Evolutionary conservation across 2,329 filamentous ascomycete species (phyloP).

Genomic region (Xylariales sp.): DNA sequence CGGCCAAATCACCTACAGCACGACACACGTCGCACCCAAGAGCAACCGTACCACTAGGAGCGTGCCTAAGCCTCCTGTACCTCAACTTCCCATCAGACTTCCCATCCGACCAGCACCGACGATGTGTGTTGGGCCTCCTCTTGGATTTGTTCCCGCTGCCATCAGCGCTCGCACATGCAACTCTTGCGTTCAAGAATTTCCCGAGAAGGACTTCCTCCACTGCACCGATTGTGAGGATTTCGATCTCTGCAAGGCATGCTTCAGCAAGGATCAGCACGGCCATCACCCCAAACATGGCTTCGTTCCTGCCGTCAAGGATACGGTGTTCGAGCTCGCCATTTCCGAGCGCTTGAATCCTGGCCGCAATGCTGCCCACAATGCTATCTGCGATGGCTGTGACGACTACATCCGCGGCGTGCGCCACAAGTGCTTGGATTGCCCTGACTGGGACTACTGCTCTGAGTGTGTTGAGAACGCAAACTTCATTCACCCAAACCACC

Average conservation of each 20-base stretch:
- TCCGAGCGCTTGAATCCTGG: constrained; percentile 70
- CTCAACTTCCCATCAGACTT: constrained; percentile 7
- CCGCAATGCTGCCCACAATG: constrained; percentile 76
- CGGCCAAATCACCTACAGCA: constrained; percentile 78
- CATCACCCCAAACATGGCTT: constrained; percentile 90
- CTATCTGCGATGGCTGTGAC: constrained; percentile 93
- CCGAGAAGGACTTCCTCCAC: constrained; percentile 77
- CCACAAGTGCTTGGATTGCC: constrained; percentile 95
- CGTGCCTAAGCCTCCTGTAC: not conserved
- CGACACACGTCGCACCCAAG: constrained; percentile 74
- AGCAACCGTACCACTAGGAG: constrained; percentile 27
- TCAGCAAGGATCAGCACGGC: constrained; percentile 71
- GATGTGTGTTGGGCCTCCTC: no score
- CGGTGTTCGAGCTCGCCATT: constrained; percentile 56
- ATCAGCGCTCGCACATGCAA: constrained; percentile 59
- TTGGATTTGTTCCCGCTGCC: not conserved
- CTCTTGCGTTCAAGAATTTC: constrained; percentile 62
- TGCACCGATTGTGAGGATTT: constrained; percentile 84
- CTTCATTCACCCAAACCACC: constrained; percentile 73
- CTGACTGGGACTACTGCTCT: constrained; percentile 94
- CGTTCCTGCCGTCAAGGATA: constrained; percentile 59
- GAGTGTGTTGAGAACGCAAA: constrained; percentile 65
- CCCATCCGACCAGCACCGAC: constrained; percentile 13
- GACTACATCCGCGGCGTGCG: constrained; percentile 82
- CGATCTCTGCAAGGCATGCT: constrained; percentile 84